phyloP scores from a whole-genome alignment of 2,329 filamentous ascomycete genomes.

The Xylariaceae sp. region DNA sequence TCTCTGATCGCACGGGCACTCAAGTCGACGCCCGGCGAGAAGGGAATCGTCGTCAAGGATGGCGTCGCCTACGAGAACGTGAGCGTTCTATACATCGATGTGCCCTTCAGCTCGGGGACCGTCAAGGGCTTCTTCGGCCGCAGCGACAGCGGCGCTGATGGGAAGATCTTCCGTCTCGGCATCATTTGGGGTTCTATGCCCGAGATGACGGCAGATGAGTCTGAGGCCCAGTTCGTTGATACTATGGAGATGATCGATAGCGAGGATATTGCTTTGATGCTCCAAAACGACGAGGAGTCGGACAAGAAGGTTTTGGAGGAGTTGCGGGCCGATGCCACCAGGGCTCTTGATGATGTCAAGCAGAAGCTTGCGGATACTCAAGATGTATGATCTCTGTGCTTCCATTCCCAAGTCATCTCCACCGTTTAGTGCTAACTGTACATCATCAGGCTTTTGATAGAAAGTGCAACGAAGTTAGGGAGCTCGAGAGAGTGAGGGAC shows the following conservation, averaged over 20 bases:
- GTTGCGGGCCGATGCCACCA: background rate
- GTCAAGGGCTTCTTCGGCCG: slow-evolving; percentile 2
- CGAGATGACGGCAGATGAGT: background rate
- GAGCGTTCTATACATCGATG: background rate
- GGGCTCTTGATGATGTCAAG: background rate
- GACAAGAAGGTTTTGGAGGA: background rate
- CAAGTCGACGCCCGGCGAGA: background rate
- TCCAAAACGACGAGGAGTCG: background rate
- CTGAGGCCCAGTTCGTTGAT: background rate
- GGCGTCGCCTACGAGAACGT: background rate
- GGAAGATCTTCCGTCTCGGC: background rate
- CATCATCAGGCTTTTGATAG: background rate
- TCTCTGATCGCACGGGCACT: background rate
- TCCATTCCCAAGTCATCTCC: background rate
- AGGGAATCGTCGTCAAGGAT: background rate
- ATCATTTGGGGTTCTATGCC: background rate
- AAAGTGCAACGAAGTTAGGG: background rate
- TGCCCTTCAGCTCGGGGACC: background rate
- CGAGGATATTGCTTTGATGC: slow-evolving; percentile 1
- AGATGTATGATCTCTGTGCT: background rate
- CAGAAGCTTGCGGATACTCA: background rate
- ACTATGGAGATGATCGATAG: background rate
- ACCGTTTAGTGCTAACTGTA: background rate
- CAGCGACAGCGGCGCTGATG: background rate
- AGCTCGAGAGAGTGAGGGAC: background rate